Percentiles rank a stretch among this genome's conserved stretches.
phyloP scores from a whole-genome alignment of 2,329 filamentous ascomycete genomes.

The Phyllosticta citrichinensis region DNA sequence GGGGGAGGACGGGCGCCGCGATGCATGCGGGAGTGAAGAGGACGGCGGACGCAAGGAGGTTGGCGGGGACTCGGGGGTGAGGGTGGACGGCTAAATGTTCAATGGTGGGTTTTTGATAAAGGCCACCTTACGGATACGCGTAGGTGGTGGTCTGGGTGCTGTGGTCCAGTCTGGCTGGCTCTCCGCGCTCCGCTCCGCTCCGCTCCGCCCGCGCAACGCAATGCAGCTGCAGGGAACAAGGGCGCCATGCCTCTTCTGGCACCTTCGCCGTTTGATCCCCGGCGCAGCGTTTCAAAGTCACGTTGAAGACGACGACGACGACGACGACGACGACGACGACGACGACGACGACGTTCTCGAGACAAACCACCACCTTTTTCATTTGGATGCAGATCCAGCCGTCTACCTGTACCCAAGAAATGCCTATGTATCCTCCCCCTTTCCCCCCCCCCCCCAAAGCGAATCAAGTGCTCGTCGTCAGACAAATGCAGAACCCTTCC shows the following conservation, averaged over 20 bases:
- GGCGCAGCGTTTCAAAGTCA: background rate
- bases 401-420: background rate
- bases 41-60: background rate
- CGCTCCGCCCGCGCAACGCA: background rate
- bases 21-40: background rate
- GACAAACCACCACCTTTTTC: background rate
- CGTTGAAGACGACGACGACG: background rate
- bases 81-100: background rate
- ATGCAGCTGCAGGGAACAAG: background rate
- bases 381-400: background rate
- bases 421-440: too few relatives aligned
- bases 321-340: background rate
- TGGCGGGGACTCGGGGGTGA: background rate
- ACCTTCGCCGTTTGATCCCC: background rate
- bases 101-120: background rate
- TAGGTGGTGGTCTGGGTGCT: background rate
- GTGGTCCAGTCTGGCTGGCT: background rate
- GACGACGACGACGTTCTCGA: background rate
- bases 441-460: background rate
- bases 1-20: background rate
- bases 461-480: background rate
- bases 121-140: background rate
- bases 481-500: background rate
- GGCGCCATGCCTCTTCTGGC: background rate
- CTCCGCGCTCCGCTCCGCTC: background rate